Base-by-base conservation (phyloP, 306 rosid species). In the Begonia fuchsioides region DNA sequence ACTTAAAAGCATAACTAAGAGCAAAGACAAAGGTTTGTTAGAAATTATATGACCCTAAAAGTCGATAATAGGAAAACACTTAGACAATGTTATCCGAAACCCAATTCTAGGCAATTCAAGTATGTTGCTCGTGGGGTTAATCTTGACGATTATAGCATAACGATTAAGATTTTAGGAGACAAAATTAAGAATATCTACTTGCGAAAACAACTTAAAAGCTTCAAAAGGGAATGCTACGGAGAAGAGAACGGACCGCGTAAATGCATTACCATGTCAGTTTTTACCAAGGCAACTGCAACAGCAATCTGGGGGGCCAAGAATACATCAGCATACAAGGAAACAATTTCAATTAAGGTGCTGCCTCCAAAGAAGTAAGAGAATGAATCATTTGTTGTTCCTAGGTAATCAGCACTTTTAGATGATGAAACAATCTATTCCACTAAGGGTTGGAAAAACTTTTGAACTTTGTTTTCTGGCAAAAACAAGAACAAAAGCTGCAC, bases 241-340 rank as follows among this genome's bases (percentile, higher is more conserved):
- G 40, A 43, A 50, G 55, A 61, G 15, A 45, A 13, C 13, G 15
- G 60, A 39, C 12, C 8, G 7, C 35, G 35, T 1, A 50, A 49
- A 32, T 44, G 56, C 47, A 15, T 57, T 66, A 70, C 71, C 77
- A 56, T 56, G 59, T 67, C 56, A 50, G 56, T 60, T 39, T 55
- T 49, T 45, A 62, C 67, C 61, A 26, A 58, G 39, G 13, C 6
- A 13, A 13, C 13, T 15, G 66, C 68, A 57, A 8, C 18, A 12
- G 49, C 49, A 49, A 75, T 49, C 50, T 70, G 71, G 11, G 76
- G 66, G n/a, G 74, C 81, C 59, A 75, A 53, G 56, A 75, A 75
- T 32, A 70, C 71, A 47, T 75, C 77, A 20, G 61, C 53, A 67
- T 72, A 61, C 67, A 41, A 32, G 16, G 48, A 40, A 41, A 60